Evolutionary conservation across 192 early-diverging fungal species (phyloP).

Genomic region (Coemansia sp.): DNA sequence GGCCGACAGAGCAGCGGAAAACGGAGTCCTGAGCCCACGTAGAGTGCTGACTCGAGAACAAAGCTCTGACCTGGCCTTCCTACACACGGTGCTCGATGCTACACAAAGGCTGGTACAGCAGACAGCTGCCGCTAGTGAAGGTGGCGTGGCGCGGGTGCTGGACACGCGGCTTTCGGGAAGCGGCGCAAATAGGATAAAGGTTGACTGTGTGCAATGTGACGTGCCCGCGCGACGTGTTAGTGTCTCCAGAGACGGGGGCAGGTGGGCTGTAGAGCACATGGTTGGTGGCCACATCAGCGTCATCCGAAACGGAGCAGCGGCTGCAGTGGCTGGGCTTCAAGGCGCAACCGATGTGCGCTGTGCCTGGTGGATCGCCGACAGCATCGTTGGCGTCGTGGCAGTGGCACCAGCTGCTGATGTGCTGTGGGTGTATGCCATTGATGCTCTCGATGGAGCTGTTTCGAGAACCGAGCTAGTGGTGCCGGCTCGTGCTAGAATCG

Average conservation of each 20-base stretch:
- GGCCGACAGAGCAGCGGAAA: neutral
- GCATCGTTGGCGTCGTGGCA: conserved; percentile 14
- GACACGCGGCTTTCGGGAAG: conserved; percentile 1
- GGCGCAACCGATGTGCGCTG: conserved; percentile 12
- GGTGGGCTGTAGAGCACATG: conserved; percentile 12
- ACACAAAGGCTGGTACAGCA: neutral
- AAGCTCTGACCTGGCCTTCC: conserved; percentile 39
- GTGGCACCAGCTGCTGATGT: neutral
- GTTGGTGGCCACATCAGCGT: conserved; percentile 6
- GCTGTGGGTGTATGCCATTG: conserved; percentile 16
- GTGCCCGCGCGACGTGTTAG: conserved; percentile 1
- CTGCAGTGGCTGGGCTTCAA: neutral
- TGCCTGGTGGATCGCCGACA: conserved; percentile 27
- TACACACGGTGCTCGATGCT: conserved; percentile 35
- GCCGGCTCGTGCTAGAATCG: conserved; percentile 1
- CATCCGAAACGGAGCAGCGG: neutral
- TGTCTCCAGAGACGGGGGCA: neutral
- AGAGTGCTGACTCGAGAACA: conserved; percentile 25
- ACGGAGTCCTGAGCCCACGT: conserved; percentile 10
- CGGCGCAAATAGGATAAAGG: neutral
- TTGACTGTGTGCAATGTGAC: neutral
- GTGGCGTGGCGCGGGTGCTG: neutral
- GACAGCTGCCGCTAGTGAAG: neutral
- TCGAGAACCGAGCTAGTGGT: conserved; percentile 1
- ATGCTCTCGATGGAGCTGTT: neutral